Percentiles rank a stretch among this genome's conserved stretches.
Conservation (phyloP, 768 basidiomycete genomes). For the Exidia glandulosa region DNA sequence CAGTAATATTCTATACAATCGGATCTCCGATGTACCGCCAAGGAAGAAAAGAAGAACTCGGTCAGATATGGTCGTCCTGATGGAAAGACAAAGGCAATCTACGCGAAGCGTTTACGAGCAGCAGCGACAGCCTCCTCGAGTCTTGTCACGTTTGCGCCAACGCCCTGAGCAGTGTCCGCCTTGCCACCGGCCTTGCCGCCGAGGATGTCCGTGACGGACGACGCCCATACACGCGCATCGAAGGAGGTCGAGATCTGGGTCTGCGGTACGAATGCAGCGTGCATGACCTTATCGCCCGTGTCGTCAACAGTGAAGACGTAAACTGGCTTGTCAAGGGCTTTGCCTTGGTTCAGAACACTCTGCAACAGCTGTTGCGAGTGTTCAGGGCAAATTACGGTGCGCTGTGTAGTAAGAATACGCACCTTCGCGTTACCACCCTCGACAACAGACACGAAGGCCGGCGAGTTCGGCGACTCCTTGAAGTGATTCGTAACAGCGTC, state of each 20-base stretch:
- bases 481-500: conserved; percentile 66
- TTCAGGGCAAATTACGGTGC: background rate
- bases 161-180: conserved; percentile 83
- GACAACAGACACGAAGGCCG: conserved; percentile 59
- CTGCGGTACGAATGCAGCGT: conserved; percentile 72
- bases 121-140: conserved; percentile 54
- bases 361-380: conserved; percentile 51
- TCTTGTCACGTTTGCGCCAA: conserved; percentile 56
- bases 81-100: too few species aligned
- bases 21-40: too few species aligned
- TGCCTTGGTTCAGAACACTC: conserved; percentile 63
- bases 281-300: conserved; percentile 65
- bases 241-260: conserved; percentile 40
- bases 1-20: too few species aligned
- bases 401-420: conserved; percentile 1
- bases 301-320: conserved; percentile 80
- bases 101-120: conserved; percentile 34
- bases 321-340: conserved; percentile 68
- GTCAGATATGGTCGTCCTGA: too few species aligned
- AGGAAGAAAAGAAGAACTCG: background rate
- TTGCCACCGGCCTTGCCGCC: conserved; percentile 98
- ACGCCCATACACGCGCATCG: conserved; percentile 85
- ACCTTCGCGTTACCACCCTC: conserved; percentile 84
- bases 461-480: conserved; percentile 57
- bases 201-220: conserved; percentile 60